Evolutionary conservation across 352 stramenopile species (phyloP), one percentile per base, ranked within the genome.

Genomic region (Salisapilia sapeloensis): DNA sequence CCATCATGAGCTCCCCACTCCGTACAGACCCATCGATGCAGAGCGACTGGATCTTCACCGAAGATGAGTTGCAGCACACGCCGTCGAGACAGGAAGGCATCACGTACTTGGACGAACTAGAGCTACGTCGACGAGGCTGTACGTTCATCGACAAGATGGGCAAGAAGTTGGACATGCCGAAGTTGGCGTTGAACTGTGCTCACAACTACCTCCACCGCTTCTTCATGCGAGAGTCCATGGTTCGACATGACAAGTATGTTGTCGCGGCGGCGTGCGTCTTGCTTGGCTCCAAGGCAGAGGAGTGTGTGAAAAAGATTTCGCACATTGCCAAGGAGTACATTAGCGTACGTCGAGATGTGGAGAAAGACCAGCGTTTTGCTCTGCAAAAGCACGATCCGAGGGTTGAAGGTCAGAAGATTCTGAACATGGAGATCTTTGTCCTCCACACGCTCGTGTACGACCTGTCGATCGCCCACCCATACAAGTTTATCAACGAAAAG

Each of bases 171-270:
- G 60, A 87, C 35, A 38, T 92, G 24, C 67, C 76, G 12, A 86
- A 85, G 41, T 57, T 91, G 6, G 69, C 67, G 30, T 66, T 85
- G 35, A 79, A 81, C 41, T 89, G 64, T 27, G 78, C 72, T 14
- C 60, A 78, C 50, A 81, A 83, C 29, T 93, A 74, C 31, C 66
- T 93, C n/a, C 78, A 93, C 38, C 62, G 76, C 18, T 93, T 93
- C 44, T 90, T 64, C 49, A 83, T 80, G 56, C 61, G 69, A 2
- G 72, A 90, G 50, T 85, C 72, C 14, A 54, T 91, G 24, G 64
- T 84, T 22, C 61, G 66, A 13, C 82, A 91, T 46, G 76, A 93
- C 48, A 78, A 81, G 43, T 91, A 71, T 42, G 31, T 84, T n/a
- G 67, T 90, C 6, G 70, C 67, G 4, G 71, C 67, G 3, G 67